A percentile compares a stretch with the other conserved stretches of the same genome.
Evolutionary conservation across 1,284 basidiomycete species (phyloP).

Genomic region (Ceratobasidium sp.): DNA sequence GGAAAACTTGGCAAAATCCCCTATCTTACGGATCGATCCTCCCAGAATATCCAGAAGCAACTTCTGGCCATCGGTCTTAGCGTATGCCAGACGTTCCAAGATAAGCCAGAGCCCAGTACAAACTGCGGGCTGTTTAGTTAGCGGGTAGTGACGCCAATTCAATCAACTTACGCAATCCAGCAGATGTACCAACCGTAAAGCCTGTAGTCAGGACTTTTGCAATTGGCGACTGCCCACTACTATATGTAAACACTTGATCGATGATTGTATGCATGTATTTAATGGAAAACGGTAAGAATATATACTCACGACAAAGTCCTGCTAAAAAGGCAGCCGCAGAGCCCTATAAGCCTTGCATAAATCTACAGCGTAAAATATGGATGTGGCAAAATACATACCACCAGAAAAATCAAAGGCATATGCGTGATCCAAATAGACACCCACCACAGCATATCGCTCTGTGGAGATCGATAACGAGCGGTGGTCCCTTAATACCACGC

Average conservation of each 20-base stretch:
- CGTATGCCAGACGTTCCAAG: constrained; percentile 42
- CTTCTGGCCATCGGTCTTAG: constrained; percentile 41
- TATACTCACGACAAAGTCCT: constrained; percentile 42
- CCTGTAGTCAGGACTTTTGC: constrained; percentile 37
- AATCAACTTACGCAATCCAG: constrained; percentile 36
- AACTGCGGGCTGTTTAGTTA: background rate
- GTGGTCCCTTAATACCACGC: constrained; percentile 32
- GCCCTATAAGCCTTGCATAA: background rate
- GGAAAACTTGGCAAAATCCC: background rate
- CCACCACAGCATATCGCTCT: constrained; percentile 77
- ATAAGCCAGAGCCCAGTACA: constrained; percentile 45
- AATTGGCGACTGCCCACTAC: constrained; percentile 22
- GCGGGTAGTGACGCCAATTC: too few species aligned
- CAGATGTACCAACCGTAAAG: constrained; percentile 42
- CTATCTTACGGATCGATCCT: constrained; percentile 16
- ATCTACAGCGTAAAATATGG: background rate
- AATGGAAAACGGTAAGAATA: constrained; percentile 11
- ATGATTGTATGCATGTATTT: background rate
- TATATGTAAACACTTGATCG: constrained; percentile 31
- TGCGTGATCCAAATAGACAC: constrained; percentile 74
- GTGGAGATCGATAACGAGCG: constrained; percentile 75
- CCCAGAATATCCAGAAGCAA: constrained; percentile 41
- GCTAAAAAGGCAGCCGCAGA: constrained; percentile 45
- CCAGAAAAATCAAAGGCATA: constrained; percentile 43
- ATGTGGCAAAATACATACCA: background rate